Conservation (phyloP, 2,329 filamentous ascomycete species). For the Fusarium sp. region DNA sequence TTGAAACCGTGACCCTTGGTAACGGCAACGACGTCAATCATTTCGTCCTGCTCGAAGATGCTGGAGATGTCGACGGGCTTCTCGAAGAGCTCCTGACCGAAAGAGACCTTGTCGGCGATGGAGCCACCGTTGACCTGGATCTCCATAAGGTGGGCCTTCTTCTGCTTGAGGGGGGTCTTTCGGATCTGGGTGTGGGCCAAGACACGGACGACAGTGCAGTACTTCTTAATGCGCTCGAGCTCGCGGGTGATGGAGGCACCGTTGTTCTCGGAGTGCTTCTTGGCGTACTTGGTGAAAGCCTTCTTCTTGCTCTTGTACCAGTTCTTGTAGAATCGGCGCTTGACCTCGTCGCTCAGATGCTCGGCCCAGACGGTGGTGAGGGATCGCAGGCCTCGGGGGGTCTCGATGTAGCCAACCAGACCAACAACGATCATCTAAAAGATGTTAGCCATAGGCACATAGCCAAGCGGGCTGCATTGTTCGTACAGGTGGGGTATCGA, state of each 20-base stretch:
- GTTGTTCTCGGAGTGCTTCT: slow-evolving; percentile 97
- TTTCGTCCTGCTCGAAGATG: slow-evolving; percentile 99
- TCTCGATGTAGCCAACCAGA: slow-evolving; percentile 99
- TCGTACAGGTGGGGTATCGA: slow-evolving; percentile 96
- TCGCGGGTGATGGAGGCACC: slow-evolving; percentile 93
- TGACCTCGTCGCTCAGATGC: slow-evolving; percentile 98
- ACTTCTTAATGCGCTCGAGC: slow-evolving; percentile 99
- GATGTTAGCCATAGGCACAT: slow-evolving; percentile 78
- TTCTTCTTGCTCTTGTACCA: slow-evolving; percentile 99
- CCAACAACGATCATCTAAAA: slow-evolving; percentile 98
- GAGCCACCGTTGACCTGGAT: slow-evolving; percentile 99
- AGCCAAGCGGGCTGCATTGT: slow-evolving; percentile 84
- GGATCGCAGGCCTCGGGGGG: slow-evolving; percentile 97
- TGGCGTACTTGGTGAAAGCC: slow-evolving; percentile 99
- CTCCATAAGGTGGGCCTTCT: slow-evolving; percentile 99
- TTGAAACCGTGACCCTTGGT: slow-evolving; percentile 99
- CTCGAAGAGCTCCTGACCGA: slow-evolving; percentile 96
- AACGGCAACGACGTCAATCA: slow-evolving; percentile 98
- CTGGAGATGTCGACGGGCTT: slow-evolving; percentile 93
- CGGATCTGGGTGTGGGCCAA: slow-evolving; percentile 99
- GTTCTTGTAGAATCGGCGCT: slow-evolving; percentile 99
- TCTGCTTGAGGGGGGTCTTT: slow-evolving; percentile 99
- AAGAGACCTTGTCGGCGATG: slow-evolving; percentile 95
- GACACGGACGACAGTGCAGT: slow-evolving; percentile 99
- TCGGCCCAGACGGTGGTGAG: slow-evolving; percentile 99